These are phyloP conservation scores for Starmerella potacharoeniae DNA, from an alignment of 805 yeast species.

Conservation along the genomic window DNA sequence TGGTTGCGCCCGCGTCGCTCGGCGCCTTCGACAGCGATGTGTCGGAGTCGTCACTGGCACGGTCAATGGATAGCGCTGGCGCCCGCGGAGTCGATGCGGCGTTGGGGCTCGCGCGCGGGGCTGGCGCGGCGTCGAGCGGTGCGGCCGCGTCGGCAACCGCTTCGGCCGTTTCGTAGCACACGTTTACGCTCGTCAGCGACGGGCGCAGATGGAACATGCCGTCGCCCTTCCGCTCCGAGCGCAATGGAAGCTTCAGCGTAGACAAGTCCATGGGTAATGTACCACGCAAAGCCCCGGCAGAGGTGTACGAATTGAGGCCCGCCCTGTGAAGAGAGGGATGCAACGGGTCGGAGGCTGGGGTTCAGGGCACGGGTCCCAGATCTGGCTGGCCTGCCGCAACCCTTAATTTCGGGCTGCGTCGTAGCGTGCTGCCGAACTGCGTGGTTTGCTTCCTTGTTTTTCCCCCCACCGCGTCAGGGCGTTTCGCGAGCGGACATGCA, in stretches of 20 bases:
- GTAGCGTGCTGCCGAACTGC: background rate
- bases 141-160: background rate
- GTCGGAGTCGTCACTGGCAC: slow-evolving; percentile 2
- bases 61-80: background rate
- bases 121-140: background rate
- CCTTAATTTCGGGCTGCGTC: background rate
- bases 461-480: too few relatives aligned
- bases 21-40: background rate
- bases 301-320: background rate
- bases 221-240: slow-evolving; percentile 6
- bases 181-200: slow-evolving; percentile 19
- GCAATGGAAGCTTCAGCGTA: slow-evolving; percentile 15
- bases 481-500: background rate
- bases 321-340: background rate
- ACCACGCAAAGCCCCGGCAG: background rate
- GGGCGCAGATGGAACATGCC: slow-evolving; percentile 13
- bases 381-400: background rate
- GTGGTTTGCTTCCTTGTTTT: background rate
- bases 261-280: slow-evolving; percentile 16
- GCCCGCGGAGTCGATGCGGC: background rate
- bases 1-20: background rate
- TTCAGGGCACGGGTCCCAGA: background rate
- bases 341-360: slow-evolving; percentile 2
- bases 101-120: background rate
- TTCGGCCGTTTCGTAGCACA: slow-evolving; percentile 20